Base-by-base conservation (phyloP, 2,329 filamentous ascomycete genomes). In the Cordyceps farinosa region DNA sequence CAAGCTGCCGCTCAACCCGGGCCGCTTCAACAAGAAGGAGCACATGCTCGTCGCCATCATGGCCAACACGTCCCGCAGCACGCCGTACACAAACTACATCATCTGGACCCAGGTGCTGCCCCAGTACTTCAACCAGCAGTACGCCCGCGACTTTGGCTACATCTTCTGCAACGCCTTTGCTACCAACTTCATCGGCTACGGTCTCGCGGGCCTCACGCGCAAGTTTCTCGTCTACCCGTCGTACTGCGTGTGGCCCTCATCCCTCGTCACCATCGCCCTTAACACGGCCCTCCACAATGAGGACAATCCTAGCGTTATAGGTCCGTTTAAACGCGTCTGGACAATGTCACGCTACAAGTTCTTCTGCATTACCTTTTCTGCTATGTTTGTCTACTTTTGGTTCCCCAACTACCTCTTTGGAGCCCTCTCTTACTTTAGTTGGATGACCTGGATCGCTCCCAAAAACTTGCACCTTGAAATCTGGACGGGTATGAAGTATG, bases 31-130 rank as follows among this genome's bases (percentile, higher is more conserved):
- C 66, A 77, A 77, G 66, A 83, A 83, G 70, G 81, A 83, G 69
- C 81, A 83, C 70, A 79, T 80, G 72, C 71, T 83, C 38, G 79
- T 82, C 64, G 77, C 77, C 47, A 78, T 81, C 69, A 80, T 81
- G 78, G 81, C 85, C 56, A 84, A 85, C 69, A 79, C 78, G 8
- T 75, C 75, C 27, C 76, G 71, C 67, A 74, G 74, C 61, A 70
- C 71, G 5, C 77, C 78, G 0, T 80, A 80, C 67, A 79, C 78
- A 3, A 67, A 74, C 67, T 75, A 77, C 67, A 78, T 80, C 55
- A 75, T 79, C 62, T 78, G 76, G 75, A 74, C 74, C 9, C 79
- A 80, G 66, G 64, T 75, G 73, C 74, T 80, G 36, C 74, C 75
- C 7, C 70, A 72, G 48, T 81, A 75, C 66, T 81, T 79, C 69